Evolutionary conservation across 768 basidiomycete species (phyloP).

Genomic region (Kwoniella dendrophila): DNA sequence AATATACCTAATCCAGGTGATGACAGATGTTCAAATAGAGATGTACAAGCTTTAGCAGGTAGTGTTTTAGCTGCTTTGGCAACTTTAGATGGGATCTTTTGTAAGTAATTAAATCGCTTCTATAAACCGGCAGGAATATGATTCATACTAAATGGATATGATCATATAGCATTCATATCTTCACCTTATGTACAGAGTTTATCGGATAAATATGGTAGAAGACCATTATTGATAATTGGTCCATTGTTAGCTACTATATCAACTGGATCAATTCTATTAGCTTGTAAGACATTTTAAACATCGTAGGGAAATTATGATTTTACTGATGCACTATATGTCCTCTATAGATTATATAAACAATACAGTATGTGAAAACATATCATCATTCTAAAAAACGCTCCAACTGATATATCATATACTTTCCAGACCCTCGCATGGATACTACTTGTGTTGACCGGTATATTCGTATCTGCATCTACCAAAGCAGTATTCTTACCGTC

Average conservation of each 20-base stretch:
- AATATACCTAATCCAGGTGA: constrained; percentile 27
- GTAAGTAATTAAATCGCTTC: constrained; percentile 27
- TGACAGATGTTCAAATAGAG: constrained; percentile 32
- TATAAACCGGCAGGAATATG: no score
- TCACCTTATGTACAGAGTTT: constrained; percentile 42
- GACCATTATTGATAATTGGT: constrained; percentile 38
- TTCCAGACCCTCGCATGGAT: constrained; percentile 33
- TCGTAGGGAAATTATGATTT: not conserved
- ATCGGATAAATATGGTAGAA: constrained; percentile 42
- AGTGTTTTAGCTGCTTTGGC: constrained; percentile 43
- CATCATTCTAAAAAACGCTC: not conserved
- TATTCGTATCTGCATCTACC: constrained; percentile 47
- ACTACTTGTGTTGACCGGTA: constrained; percentile 36
- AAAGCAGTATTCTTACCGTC: constrained; percentile 47
- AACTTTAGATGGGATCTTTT: constrained; percentile 42
- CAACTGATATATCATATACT: not conserved
- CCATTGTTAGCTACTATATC: constrained; percentile 44
- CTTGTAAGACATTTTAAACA: constrained; percentile 30
- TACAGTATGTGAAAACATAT: not conserved
- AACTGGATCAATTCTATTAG: constrained; percentile 36
- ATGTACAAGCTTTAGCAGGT: constrained; percentile 41
- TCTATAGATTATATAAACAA: constrained; percentile 14
- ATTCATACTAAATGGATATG: not conserved
- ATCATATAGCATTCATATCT: constrained; percentile 40
- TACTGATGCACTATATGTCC: not conserved